Base-by-base conservation (phyloP, 1,139 yeast genomes). In the Debaryomycetaceae sp. region DNA sequence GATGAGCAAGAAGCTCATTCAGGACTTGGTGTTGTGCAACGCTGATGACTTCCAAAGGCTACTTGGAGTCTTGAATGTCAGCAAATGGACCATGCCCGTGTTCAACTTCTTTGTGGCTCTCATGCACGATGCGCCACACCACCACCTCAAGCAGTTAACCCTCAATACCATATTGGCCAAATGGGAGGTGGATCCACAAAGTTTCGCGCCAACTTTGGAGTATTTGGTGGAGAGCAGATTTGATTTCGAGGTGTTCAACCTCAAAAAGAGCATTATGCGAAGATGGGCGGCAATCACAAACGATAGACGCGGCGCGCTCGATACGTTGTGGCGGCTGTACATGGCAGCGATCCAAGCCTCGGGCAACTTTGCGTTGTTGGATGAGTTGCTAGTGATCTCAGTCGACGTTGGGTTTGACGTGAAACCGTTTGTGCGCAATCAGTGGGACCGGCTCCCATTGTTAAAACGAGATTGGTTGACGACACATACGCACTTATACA, bases 81-180 rank as follows among this genome's bases (percentile, higher is more conserved):
- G 40, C 1, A 32, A 39, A 4, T 66, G 73, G 73, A 41, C 50
- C 9, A 21, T 50, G 3, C 53, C 55, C 1, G 42, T 51, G 2
- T 55, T 60, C 44, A 51, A 58, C 24, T 61, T 55, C 35, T 61
- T 53, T 28, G 40, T 65, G 4, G 34, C 45, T 3, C 46, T 65
- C 21, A 50, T 62, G 28, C 64, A 56, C 30, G 53, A 51, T 41
- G 62, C 71, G 0, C 70, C 71, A 2, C 53, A 43, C 29, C 44
- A 43, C 2, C 46, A 43, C 27, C 48, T 66, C 31, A 55, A 52
- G 32, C 49, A 48, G 19, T 45, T 50, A 24, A 40, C 55, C 0
- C 35, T 48, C 16, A 40, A 46, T 3, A 35, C 49, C 5, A 43
- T 59, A 6, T 17, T 38, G 3, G 18, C 29, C 4, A 48, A 43